Evolutionary conservation across 176 grass and related monocot species (phyloP).

Genomic region (Oryza meyeriana): DNA sequence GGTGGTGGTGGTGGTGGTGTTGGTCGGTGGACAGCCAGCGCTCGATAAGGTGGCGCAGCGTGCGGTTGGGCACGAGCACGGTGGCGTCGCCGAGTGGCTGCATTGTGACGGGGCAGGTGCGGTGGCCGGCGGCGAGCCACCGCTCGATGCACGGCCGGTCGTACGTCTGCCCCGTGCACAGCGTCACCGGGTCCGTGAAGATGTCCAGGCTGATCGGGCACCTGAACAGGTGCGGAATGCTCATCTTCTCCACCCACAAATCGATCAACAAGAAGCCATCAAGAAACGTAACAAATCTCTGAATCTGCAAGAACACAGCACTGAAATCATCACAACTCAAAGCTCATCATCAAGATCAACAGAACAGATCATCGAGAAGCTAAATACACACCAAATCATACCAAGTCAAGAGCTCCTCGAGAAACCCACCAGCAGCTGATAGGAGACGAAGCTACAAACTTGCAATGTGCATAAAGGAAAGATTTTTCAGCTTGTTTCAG

Average conservation of each 20-base stretch:
- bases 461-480: not conserved
- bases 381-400: not conserved
- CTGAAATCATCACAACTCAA: not conserved
- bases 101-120: conserved; percentile 97
- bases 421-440: not conserved
- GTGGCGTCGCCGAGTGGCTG: conserved; percentile 67
- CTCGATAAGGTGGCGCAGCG: conserved; percentile 84
- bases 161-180: conserved; percentile 90
- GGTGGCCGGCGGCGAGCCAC: conserved; percentile 86
- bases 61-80: conserved; percentile 80
- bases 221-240: conserved; percentile 87
- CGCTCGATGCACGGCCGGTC: conserved; percentile 78
- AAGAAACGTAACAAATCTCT: not conserved
- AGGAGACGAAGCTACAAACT: not conserved
- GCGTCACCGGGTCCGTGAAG: conserved; percentile 85
- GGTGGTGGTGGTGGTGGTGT: not conserved
- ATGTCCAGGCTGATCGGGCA: conserved; percentile 96
- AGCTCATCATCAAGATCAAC: not conserved
- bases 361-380: conserved; percentile 2
- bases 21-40: conserved; percentile 55
- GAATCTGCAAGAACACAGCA: not conserved
- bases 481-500: not conserved
- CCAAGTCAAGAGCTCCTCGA: conserved; percentile 5
- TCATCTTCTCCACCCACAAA: conserved; percentile 40
- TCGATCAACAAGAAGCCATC: conserved; percentile 10